Evolutionary conservation across 345 rosid species (phyloP), one percentile per base, ranked within the genome.

Genomic region (Combretum micranthum): DNA sequence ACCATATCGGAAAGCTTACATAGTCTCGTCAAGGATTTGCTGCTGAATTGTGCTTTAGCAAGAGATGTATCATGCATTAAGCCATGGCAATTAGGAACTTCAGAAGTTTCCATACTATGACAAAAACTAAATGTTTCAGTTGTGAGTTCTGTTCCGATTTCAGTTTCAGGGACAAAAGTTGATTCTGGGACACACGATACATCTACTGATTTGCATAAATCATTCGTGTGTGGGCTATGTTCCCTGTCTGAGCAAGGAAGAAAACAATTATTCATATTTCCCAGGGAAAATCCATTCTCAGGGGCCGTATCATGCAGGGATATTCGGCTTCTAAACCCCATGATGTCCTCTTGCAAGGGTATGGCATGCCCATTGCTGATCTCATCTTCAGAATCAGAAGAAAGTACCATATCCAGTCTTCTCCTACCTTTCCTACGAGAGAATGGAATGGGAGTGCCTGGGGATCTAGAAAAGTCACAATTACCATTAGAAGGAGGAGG

Each of bases 371-470:
- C 61, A 44, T 67, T 70, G 49, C 20, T 54, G 64, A 67, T 53
- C 55, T 87, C 94, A 60, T 80, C 87, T 74, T 93, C 97, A 2
- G 99, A 89, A 70, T 89, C 97, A 12, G 96, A 93, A 59, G 90
- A 83, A 69, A 78, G 43, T 44, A 81, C 81, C 44, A 83, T 54
- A 60, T 71, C 68, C 50, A 69, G 78, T 53, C 76, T 85, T 57
- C 82, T 83, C 67, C 77, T 74, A 17, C 59, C 49, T 20, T 69
- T 80, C 57, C 57, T 63, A 37, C 47, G 66, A 39, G 79, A 59
- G 58, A 72, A 69, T 50, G 81, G 68, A 57, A 74, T 55, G 44
- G 77, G 83, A 55, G 72, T 71, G 64, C 72, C 70, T 23, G 80
- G 73, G 64, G 77, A 68, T 69, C 69, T 67, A 50, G 70, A 67